phyloP scores from a whole-genome alignment of 2,329 filamentous ascomycete genomes.

The Metarhizium humberi region DNA sequence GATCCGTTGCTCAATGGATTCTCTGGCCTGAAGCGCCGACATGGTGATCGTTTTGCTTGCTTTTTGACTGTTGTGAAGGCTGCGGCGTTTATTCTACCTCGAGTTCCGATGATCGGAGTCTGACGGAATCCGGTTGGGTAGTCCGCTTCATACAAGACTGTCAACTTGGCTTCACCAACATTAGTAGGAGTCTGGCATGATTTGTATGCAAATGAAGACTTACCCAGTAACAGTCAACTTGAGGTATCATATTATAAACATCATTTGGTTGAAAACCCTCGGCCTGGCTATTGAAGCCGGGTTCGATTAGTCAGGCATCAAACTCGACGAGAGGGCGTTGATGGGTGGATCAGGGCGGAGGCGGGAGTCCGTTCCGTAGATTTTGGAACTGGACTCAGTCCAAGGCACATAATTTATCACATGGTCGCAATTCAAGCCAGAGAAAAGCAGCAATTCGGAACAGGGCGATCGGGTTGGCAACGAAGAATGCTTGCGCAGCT shows the following conservation, averaged over 20 bases:
- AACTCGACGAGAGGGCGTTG: neutral
- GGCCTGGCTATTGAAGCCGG: neutral
- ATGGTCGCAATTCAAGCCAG: too few species aligned
- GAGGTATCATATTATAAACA: neutral
- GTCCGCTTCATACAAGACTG: neutral
- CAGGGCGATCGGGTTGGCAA: too few species aligned
- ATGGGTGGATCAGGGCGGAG: neutral
- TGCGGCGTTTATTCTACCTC: neutral
- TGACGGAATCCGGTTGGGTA: neutral
- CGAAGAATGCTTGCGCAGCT: too few species aligned
- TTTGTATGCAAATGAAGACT: neutral
- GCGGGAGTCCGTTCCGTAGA: neutral
- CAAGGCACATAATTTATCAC: neutral
- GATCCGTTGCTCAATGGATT: slow-evolving; percentile 26
- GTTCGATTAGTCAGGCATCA: neutral
- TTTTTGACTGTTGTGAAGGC: neutral
- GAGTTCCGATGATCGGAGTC: neutral
- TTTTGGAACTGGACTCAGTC: neutral
- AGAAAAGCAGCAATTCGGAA: too few species aligned
- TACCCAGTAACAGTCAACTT: too few species aligned
- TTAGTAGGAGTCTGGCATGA: neutral
- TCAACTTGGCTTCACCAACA: neutral
- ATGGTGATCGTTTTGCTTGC: slow-evolving; percentile 3
- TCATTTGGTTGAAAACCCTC: neutral
- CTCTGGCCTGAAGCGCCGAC: slow-evolving; percentile 4